phyloP scores from a whole-genome alignment of 805 yeast genomes.

The Ogataea chonburiensis region DNA sequence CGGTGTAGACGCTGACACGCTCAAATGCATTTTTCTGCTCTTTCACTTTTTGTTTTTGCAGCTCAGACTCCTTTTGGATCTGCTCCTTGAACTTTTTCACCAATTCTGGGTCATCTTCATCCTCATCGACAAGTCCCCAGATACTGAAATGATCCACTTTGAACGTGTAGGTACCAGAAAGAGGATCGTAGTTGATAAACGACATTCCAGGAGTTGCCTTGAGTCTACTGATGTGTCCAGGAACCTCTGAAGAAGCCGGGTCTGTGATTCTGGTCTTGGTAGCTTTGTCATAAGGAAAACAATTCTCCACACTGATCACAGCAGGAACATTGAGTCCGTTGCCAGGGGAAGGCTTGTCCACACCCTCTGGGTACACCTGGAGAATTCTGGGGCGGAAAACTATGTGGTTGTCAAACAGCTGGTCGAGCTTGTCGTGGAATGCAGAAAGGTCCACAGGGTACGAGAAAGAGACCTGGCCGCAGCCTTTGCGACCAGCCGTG shows the following conservation, averaged over 20 bases:
- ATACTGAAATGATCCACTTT: constrained; percentile 88
- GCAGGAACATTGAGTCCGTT: constrained; percentile 77
- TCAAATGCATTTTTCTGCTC: constrained; percentile 23
- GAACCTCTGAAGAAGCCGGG: constrained; percentile 41
- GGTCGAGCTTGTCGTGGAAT: constrained; percentile 42
- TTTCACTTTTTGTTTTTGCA: constrained; percentile 21
- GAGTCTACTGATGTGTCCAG: constrained; percentile 49
- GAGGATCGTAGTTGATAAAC: constrained; percentile 76
- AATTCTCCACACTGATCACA: constrained; percentile 61
- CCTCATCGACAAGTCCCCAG: constrained; percentile 85
- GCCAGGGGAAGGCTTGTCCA: constrained; percentile 58
- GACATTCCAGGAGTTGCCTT: constrained; percentile 66
- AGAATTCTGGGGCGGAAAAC: constrained; percentile 51
- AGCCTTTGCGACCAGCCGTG: constrained; percentile 64
- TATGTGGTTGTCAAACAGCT: constrained; percentile 42
- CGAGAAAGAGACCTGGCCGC: constrained; percentile 65
- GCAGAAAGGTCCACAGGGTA: constrained; percentile 67
- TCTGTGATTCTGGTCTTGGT: constrained; percentile 29
- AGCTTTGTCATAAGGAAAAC: constrained; percentile 44
- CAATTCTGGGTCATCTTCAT: constrained; percentile 51
- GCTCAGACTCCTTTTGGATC: constrained; percentile 22
- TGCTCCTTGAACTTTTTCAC: constrained; percentile 31
- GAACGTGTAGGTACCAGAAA: constrained; percentile 74
- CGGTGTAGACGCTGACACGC: constrained; percentile 19
- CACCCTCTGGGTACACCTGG: constrained; percentile 60